Conservation (phyloP, 2,329 filamentous ascomycete genomes). For the Clarireedia hainanense region DNA sequence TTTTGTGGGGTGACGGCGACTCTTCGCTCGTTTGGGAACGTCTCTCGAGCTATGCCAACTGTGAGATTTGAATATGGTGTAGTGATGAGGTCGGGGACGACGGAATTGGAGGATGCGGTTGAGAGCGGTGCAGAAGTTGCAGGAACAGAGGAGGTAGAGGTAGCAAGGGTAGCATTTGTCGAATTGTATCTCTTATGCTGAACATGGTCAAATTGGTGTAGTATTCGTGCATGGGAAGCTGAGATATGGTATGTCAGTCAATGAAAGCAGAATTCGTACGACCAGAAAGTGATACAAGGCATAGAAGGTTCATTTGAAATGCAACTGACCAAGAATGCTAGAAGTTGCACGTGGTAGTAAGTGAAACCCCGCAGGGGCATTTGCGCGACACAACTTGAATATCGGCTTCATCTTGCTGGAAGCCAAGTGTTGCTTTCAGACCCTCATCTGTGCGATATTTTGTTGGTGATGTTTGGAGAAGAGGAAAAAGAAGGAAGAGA, state of each 20-base stretch:
- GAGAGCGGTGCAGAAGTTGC: neutral
- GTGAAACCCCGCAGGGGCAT: neutral
- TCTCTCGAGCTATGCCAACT: conserved; percentile 73
- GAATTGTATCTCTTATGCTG: conserved; percentile 3
- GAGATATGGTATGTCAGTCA: neutral
- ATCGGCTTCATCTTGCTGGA: conserved; percentile 9
- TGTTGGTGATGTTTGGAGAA: too few species aligned
- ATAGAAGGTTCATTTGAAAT: neutral
- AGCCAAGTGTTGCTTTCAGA: conserved; percentile 6
- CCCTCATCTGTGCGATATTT: conserved; percentile 2
- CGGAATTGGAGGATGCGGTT: conserved; percentile 1
- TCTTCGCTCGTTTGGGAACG: conserved; percentile 69
- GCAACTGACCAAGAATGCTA: conserved; percentile 3
- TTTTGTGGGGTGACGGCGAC: conserved; percentile 82
- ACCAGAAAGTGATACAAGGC: neutral
- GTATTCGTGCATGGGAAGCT: conserved; percentile 1
- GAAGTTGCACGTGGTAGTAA: neutral
- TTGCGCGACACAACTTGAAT: conserved; percentile 6
- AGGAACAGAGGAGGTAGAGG: neutral
- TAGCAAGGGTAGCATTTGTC: neutral
- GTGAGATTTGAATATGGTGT: conserved; percentile 63
- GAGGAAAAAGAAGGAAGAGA: too few species aligned
- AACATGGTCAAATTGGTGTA: neutral
- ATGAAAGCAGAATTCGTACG: neutral
- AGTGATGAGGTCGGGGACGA: conserved; percentile 4